Evolutionary conservation across 2,329 filamentous ascomycete species (phyloP), one percentile per base, ranked within the genome.

Genomic region (Apiospora phragmitis): DNA sequence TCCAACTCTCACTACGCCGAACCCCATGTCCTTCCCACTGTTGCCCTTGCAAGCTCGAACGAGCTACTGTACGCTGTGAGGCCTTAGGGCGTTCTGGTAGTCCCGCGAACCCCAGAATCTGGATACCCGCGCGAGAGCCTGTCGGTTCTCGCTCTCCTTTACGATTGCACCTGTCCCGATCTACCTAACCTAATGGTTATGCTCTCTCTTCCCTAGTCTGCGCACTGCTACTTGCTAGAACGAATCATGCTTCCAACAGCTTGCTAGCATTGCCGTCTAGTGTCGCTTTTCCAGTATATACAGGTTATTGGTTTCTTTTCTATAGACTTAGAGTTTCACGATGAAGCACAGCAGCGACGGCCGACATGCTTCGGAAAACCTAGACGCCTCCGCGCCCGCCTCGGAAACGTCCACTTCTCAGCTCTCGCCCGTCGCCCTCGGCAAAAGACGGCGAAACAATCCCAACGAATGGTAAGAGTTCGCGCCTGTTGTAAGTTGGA

Each of bases 71-170:
- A 12, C 55, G 9, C 55, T 49, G 4, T 26, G 21, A 62, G 55
- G 55, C 21, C 55, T 62, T 62, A 62, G 55, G 55, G 55, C 29
- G 55, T 6, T 35, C 51, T 62, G 32, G 55, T 62, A 62, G 55
- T 38, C 21, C 55, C 55, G 55, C 55, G 55, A 62, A 47, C 67
- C 67, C 67, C 67, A 68, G 67, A 68, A 49, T 68, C 45, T 49
- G 67, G 43, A 18, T 49, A n/a, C 67, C 12, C 32, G 45, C 67
- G 67, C 67, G 67, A 68, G 67, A 68, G 67, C 67, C 67, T 55
- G 67, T 55, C 67, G 67, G 67, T 68, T 68, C 45, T 68, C 67
- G 67, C 67, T 68, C 43, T 55, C 35, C 45, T 35, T 67, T n/a
- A 32, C 26, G 42, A 35, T 67, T 42, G 65, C 55, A 14, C 55